Evolutionary conservation across 495 filamentous ascomycete genomes (phyloP), one percentile per base, ranked within the genome.

Genomic region (Annulohypoxylon stygium): DNA sequence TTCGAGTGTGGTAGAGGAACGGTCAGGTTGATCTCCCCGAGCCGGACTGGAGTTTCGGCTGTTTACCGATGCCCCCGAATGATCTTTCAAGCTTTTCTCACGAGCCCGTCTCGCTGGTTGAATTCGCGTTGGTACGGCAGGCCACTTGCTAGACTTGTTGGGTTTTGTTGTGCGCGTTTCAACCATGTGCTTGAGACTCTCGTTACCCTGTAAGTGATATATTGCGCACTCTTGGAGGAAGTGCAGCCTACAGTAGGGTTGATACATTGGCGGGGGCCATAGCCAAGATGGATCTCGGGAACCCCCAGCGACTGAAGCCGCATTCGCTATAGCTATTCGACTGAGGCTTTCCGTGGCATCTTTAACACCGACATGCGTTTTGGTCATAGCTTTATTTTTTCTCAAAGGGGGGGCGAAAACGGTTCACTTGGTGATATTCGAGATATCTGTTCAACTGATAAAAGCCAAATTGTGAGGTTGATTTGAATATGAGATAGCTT

Each of bases 191-290:
- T 64, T 70, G 34, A 60, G 67, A 3, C 8, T 10, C 18, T 59
- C 63, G 16, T 54, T 70, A 6, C 65, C 63, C 6, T 36, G 20
- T 36, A 75, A 41, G 20, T 75, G 67, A 41, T 75, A 70, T 16
- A 70, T 18, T 33, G 67, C 59, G 23, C 72, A 75, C 48, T 75
- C 72, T 59, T 65, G 70, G 0, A 75, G 45, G 37, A 75, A 75
- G 23, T 70, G 72, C n/a, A 66, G 26, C 20, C 37, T 67, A 30
- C 72, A 75, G 39, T 75, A 75, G 2, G 72, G 47, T 36, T 75
- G 72, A 47, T 50, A 39, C 11, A 60, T 25, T 14, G 57, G 57
- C 33, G 62, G 50, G n/a, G 61, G 67, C 72, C 67, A 70, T 11
- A 67, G 45, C 63, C 63, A 66, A n/a, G 63, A 70, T 4, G 62